Percentiles rank a stretch among this genome's conserved stretches.
These are phyloP conservation scores for Angomonas ambiguus DNA, from an alignment of 208 protist genomes.

Conservation along the genomic window DNA sequence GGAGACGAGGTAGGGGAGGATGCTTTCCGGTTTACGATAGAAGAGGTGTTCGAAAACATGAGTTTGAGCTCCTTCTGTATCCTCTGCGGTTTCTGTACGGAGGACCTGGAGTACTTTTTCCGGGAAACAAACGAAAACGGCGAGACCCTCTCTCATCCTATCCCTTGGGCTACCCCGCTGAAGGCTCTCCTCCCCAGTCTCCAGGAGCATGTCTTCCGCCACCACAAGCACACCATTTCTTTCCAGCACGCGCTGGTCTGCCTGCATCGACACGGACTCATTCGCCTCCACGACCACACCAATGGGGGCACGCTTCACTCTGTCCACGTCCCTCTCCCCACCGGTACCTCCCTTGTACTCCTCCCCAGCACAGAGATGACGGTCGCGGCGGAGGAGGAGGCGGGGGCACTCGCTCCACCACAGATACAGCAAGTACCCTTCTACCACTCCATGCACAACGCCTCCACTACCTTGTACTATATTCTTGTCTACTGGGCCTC, in stretches of 20 bases:
- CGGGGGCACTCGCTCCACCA: not conserved
- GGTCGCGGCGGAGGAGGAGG: not conserved
- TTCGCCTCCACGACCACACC: constrained; percentile 20
- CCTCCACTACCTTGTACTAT: constrained; percentile 22
- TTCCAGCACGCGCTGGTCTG: constrained; percentile 26
- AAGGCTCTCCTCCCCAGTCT: constrained; percentile 40
- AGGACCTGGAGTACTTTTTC: constrained; percentile 41
- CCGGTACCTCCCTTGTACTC: not conserved
- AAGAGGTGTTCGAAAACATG: constrained; percentile 58
- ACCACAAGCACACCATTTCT: constrained; percentile 30
- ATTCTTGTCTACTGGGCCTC: constrained; percentile 65
- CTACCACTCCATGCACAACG: not conserved
- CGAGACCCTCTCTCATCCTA: not conserved
- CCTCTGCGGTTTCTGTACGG: constrained; percentile 51
- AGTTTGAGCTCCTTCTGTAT: constrained; percentile 79
- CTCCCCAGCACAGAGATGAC: constrained; percentile 7
- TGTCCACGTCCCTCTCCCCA: not conserved
- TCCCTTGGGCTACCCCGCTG: constrained; percentile 7
- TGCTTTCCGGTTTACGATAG: constrained; percentile 19
- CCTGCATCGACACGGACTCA: constrained; percentile 39
- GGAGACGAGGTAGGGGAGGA: not conserved
- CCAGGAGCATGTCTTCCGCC: constrained; percentile 35
- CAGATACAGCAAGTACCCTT: not conserved
- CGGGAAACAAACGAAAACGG: not conserved
- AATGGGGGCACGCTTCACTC: constrained; percentile 9